phyloP scores from a whole-genome alignment of 2,329 filamentous ascomycete species.

The Cercospora janseana region DNA sequence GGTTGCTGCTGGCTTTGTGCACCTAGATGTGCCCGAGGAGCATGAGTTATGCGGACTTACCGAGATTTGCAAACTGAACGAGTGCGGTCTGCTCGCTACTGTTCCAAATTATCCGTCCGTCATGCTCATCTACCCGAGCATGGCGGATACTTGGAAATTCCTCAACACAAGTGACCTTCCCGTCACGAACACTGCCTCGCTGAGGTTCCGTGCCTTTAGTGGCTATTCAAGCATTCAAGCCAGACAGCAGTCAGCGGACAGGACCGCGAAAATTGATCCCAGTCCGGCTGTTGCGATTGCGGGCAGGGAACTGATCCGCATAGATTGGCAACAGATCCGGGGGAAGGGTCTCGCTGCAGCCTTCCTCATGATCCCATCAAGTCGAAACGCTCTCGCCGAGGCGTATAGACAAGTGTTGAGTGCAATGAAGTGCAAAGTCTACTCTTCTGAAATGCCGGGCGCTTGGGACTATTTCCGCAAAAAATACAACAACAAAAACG shows the following conservation, averaged over 20 bases:
- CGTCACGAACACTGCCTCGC: constrained; percentile 6
- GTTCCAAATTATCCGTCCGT: constrained; percentile 16
- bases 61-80: constrained; percentile 28
- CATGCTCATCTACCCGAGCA: constrained; percentile 31
- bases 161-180: constrained; percentile 17
- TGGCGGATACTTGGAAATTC: constrained; percentile 32
- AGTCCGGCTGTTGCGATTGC: not conserved
- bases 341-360: constrained; percentile 16
- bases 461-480: constrained; percentile 33
- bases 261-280: not conserved
- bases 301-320: constrained; percentile 9
- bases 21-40: constrained; percentile 3
- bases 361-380: constrained; percentile 33
- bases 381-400: constrained; percentile 24
- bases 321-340: constrained; percentile 15
- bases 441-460: constrained; percentile 26
- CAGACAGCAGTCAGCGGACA: not conserved
- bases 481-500: constrained; percentile 6
- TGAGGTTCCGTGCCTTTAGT: constrained; percentile 21
- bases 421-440: constrained; percentile 27
- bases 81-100: constrained; percentile 24
- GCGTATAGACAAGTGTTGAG: constrained; percentile 26
- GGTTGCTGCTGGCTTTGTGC: not conserved
- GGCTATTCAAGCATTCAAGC: constrained; percentile 4
- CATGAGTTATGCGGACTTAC: constrained; percentile 16